A percentile compares a stretch with the other conserved stretches of the same genome.
Conservation (phyloP, 1,284 basidiomycete genomes). For the Sparassis latifolia region DNA sequence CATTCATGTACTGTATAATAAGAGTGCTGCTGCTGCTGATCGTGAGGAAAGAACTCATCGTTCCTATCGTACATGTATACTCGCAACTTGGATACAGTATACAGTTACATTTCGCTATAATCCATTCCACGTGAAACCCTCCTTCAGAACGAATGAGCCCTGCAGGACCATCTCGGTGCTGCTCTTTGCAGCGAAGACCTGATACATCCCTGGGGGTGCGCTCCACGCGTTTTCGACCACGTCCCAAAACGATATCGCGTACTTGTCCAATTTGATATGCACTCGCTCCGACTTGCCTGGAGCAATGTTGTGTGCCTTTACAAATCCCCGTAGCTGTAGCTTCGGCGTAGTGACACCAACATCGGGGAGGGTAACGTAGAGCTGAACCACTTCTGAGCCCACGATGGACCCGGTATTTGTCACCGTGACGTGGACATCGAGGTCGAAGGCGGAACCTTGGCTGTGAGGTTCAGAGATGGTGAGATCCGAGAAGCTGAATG, state of each 20-base stretch:
- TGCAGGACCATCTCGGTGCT: conserved; percentile 37
- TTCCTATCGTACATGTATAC: no score
- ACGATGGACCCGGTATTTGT: conserved; percentile 48
- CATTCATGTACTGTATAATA: no score
- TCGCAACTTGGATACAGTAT: not conserved
- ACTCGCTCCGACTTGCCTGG: conserved; percentile 36
- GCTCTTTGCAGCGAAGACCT: conserved; percentile 41
- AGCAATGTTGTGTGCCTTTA: conserved; percentile 43
- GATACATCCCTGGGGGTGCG: conserved; percentile 38
- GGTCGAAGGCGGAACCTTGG: conserved; percentile 26
- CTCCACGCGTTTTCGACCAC: conserved; percentile 34
- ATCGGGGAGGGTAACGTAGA: conserved; percentile 57
- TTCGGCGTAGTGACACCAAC: conserved; percentile 48
- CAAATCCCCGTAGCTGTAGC: conserved; percentile 54
- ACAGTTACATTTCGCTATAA: conserved; percentile 21
- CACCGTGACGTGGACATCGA: conserved; percentile 37
- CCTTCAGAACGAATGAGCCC: conserved; percentile 31
- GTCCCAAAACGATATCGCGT: conserved; percentile 55
- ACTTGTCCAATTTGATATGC: conserved; percentile 50
- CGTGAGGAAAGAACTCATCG: no score
- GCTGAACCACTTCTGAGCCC: conserved; percentile 64
- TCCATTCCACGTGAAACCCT: conserved; percentile 42
- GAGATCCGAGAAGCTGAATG: conserved; percentile 51
- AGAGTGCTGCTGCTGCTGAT: no score
- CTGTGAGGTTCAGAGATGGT: conserved; percentile 24